Evolutionary conservation across 1,139 yeast species (phyloP).

Genomic region (Scheffersomyces stambukii): DNA sequence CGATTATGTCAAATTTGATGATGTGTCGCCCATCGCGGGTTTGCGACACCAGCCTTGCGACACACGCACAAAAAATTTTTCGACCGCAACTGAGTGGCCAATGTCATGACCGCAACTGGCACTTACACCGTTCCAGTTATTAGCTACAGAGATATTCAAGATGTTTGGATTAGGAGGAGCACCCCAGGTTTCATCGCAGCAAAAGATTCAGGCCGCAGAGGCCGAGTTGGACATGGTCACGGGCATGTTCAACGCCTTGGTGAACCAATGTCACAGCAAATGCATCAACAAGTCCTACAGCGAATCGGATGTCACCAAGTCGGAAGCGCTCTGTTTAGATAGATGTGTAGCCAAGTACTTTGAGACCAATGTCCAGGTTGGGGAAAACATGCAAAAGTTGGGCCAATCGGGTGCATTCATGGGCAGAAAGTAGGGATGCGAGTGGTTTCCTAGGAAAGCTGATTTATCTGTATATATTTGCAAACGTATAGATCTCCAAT

Average conservation of each 20-base stretch:
- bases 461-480: slow-evolving; percentile 1
- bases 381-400: slow-evolving; percentile 80
- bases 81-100: no score
- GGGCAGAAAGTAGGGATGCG: slow-evolving; percentile 36
- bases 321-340: slow-evolving; percentile 88
- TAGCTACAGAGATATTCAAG: slow-evolving; percentile 2
- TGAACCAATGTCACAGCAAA: slow-evolving; percentile 83
- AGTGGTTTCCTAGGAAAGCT: no score
- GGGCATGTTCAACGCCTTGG: slow-evolving; percentile 88
- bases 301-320: slow-evolving; percentile 78
- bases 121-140: slow-evolving; percentile 1
- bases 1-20: no score
- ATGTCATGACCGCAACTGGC: no score
- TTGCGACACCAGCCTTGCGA: no score
- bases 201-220: slow-evolving; percentile 69
- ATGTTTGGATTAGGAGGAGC: slow-evolving; percentile 85
- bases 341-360: slow-evolving; percentile 97
- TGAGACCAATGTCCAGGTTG: slow-evolving; percentile 93
- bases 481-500: slow-evolving; percentile 1
- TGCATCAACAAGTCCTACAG: slow-evolving; percentile 67
- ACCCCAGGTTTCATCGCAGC: slow-evolving; percentile 70
- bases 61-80: no score
- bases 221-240: slow-evolving; percentile 97
- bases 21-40: no score
- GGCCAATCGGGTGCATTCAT: slow-evolving; percentile 56